These are phyloP conservation scores for Plenodomus biglobosus DNA, from an alignment of 2,329 filamentous ascomycete genomes.

Conservation along the genomic window DNA sequence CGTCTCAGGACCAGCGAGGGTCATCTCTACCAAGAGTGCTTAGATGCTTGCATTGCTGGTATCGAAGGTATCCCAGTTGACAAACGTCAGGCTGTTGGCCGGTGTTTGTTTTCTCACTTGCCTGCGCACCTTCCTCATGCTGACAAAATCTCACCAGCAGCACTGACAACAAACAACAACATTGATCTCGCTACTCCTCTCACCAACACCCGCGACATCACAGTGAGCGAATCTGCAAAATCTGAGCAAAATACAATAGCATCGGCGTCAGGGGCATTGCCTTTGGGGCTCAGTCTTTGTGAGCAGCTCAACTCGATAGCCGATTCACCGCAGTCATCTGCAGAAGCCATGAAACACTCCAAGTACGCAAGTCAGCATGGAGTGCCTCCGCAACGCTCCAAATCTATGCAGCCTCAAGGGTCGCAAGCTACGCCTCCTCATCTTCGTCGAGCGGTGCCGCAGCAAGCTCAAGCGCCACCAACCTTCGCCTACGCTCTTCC, in stretches of 20 bases:
- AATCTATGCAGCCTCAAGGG: not conserved
- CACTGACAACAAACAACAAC: slow-evolving; percentile 3
- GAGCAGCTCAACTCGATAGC: not conserved
- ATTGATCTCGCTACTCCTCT: slow-evolving; percentile 3
- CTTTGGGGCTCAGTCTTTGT: not conserved
- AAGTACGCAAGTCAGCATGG: slow-evolving; percentile 4
- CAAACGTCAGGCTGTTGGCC: slow-evolving; percentile 4
- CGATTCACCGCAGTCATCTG: not conserved
- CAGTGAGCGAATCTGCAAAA: not conserved
- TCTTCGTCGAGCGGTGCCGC: not conserved
- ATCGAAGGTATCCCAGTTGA: slow-evolving; percentile 18
- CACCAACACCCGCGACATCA: slow-evolving; percentile 1
- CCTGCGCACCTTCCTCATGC: not conserved
- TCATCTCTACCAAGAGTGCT: slow-evolving; percentile 13
- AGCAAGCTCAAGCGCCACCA: slow-evolving; percentile 2
- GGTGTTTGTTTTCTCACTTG: slow-evolving; percentile 2
- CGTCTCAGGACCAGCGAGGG: slow-evolving; percentile 11
- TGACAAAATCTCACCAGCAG: slow-evolving; percentile 5
- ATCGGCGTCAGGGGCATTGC: not conserved
- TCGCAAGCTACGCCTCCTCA: slow-evolving; percentile 2
- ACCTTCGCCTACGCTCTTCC: not conserved
- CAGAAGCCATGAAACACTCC: slow-evolving; percentile 16
- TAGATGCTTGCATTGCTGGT: slow-evolving; percentile 21
- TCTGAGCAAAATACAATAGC: not conserved
- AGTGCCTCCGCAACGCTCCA: slow-evolving; percentile 3